Base-by-base conservation (phyloP, 2,329 filamentous ascomycete genomes). In the Colletotrichum sp. region DNA sequence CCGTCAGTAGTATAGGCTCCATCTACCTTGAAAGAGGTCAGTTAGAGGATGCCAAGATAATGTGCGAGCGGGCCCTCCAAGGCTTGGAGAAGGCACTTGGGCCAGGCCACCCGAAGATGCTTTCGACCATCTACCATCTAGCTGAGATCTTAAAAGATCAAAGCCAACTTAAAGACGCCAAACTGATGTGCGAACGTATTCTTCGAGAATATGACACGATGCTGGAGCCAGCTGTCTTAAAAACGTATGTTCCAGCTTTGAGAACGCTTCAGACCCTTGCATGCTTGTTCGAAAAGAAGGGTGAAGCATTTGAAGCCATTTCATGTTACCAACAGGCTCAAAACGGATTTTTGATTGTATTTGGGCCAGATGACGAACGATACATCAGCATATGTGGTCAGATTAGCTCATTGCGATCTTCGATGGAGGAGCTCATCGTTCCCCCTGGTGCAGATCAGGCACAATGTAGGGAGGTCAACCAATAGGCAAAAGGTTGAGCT, bases 71-170 rank as follows among this genome's bases (percentile, higher is more conserved):
- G 10, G n/a, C 44, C 44, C 44, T 49, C 3, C 44, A 21, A 49
- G 44, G 44, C 44, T 21, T 12, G 3, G 1, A 49, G 44, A 49
- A 49, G 3, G 9, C n/a, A 21, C 0, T 49, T 6, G 44, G 1
- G 6, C n/a, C 44, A 49, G 44, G 44, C n/a, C 44, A 52, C n/a
- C 44, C 0, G 44, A 3, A 21, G 0, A 21, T 49, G 0, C 18
- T 49, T 1, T 1, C 0, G 44, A 7, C n/a, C n/a, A 8, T 13
- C 0, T 1, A 7, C 3, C 4, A 3, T 21, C 4, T 52, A 12
- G 44, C 44, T 1, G n/a, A 3, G 0, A 3, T 52, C 10, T 49
- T 49, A 0, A 8, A 13, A 21, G 18, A 21, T 52, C 44, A 21
- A 21, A 1, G 44, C n/a, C n/a, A 13, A 52, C 44, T 52, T 52